Evolutionary conservation across 2,329 filamentous ascomycete species (phyloP).

Genomic region (Neofusicoccum ribis): DNA sequence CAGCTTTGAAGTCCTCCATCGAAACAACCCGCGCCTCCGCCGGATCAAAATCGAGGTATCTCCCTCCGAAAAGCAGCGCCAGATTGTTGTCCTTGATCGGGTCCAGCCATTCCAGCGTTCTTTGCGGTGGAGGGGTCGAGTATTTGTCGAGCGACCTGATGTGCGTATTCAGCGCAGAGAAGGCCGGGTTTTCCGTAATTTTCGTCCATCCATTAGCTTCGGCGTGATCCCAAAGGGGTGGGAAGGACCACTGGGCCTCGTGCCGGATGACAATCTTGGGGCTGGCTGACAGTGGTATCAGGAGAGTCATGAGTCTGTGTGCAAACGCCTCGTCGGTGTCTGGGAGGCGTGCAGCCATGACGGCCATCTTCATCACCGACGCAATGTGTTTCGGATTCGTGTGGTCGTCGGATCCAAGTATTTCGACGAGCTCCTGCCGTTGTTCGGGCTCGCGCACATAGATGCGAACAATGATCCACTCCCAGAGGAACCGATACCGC

Average conservation of each 20-base stretch:
- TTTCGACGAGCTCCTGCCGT: constrained; percentile 34
- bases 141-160: constrained; percentile 47
- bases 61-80: constrained; percentile 47
- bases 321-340: constrained; percentile 40
- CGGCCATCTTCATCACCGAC: constrained; percentile 49
- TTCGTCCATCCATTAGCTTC: constrained; percentile 35
- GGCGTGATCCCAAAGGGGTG: constrained; percentile 45
- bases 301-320: constrained; percentile 40
- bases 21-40: constrained; percentile 40
- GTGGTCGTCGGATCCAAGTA: constrained; percentile 43
- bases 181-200: constrained; percentile 43
- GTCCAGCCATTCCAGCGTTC: constrained; percentile 44
- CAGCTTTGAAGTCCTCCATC: constrained; percentile 41
- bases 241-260: constrained; percentile 53
- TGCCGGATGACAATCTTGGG: constrained; percentile 55
- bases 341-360: constrained; percentile 42
- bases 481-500: constrained; percentile 48
- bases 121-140: constrained; percentile 37
- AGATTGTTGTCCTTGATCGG: constrained; percentile 45
- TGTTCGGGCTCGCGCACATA: constrained; percentile 38
- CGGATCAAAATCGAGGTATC: constrained; percentile 46
- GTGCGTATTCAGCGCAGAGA: constrained; percentile 44
- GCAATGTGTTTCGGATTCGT: constrained; percentile 50
- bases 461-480: constrained; percentile 50
- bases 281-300: constrained; percentile 47